A percentile compares a stretch with the other conserved stretches of the same genome.
phyloP scores from a whole-genome alignment of 805 yeast species.

The Cyberlindnera petersonii region DNA sequence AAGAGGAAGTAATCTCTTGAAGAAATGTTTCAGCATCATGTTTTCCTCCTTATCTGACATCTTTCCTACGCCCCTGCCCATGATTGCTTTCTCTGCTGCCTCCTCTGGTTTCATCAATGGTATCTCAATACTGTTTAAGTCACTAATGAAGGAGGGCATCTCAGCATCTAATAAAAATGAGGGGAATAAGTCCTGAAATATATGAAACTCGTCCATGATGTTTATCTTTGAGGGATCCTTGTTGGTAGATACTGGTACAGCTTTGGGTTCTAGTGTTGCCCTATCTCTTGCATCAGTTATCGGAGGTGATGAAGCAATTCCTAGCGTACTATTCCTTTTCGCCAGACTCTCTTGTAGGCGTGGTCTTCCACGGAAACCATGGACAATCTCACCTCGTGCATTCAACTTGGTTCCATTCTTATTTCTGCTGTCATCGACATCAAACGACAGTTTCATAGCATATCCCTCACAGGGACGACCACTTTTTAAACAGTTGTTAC shows the following conservation, averaged over 20 bases:
- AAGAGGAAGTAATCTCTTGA: slow-evolving; percentile 47
- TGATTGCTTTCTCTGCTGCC: not conserved
- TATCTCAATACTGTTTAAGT: slow-evolving; percentile 3
- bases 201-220: slow-evolving; percentile 25
- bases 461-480: slow-evolving; percentile 50
- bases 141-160: slow-evolving; percentile 17
- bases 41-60: slow-evolving; percentile 46
- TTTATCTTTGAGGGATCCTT: slow-evolving; percentile 9
- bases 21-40: slow-evolving; percentile 52
- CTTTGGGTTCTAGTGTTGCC: not conserved
- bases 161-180: slow-evolving; percentile 18
- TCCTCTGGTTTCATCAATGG: not conserved
- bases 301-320: too few relatives aligned
- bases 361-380: slow-evolving; percentile 44
- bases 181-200: slow-evolving; percentile 27
- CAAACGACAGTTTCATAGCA: slow-evolving; percentile 44
- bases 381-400: slow-evolving; percentile 34
- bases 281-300: not conserved
- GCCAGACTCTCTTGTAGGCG: slow-evolving; percentile 33
- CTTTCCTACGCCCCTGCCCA: not conserved
- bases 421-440: slow-evolving; percentile 45
- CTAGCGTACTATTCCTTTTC: slow-evolving; percentile 18
- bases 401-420: slow-evolving; percentile 16
- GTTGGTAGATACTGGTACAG: not conserved
- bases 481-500: slow-evolving; percentile 43